Conservation (phyloP, 129 eudicot species). For the Chrysanthemum seticuspe region DNA sequence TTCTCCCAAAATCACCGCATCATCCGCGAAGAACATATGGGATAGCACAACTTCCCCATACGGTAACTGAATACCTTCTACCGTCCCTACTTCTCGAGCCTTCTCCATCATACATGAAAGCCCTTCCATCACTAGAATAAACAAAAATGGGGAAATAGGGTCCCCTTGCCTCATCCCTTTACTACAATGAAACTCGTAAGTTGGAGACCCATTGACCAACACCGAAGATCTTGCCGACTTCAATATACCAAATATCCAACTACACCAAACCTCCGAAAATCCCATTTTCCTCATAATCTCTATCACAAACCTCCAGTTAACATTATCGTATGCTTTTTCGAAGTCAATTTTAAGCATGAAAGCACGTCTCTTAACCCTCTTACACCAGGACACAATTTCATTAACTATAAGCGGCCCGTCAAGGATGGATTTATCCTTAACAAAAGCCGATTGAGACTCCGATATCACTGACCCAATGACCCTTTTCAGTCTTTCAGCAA, state of each 20-base stretch:
- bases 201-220: not conserved
- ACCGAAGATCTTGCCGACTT: not conserved
- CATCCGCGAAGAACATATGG: not conserved
- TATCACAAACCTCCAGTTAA: not conserved
- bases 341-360: not conserved
- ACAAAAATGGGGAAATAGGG: not conserved
- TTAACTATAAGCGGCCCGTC: not conserved
- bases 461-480: not conserved
- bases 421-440: not conserved
- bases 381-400: not conserved
- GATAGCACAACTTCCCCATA: fast-evolving
- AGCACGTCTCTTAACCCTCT: not conserved
- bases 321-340: not conserved
- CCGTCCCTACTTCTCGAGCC: not conserved
- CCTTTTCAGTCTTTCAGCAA: not conserved
- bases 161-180: not conserved
- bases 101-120: not conserved
- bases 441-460: not conserved
- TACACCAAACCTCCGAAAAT: not conserved
- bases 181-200: not conserved
- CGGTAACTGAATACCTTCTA: not conserved
- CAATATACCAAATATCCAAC: not conserved
- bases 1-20: not conserved
- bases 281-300: not conserved
- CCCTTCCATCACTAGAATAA: not conserved